phyloP scores from a whole-genome alignment of 2,329 filamentous ascomycete species.

The Penicillium sumatraense region DNA sequence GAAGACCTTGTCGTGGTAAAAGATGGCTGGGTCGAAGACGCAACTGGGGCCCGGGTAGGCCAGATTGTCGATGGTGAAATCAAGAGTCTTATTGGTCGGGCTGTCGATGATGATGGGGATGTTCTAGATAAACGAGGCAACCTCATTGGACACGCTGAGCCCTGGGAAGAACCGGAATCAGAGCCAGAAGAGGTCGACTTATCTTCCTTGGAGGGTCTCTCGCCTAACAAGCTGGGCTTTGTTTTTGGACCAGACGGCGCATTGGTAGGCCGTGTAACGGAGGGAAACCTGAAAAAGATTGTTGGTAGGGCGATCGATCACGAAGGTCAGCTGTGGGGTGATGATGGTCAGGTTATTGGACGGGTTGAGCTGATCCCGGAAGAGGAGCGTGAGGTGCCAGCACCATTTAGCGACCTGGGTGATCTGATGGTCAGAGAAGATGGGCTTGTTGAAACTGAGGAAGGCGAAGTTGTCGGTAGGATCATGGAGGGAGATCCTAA shows the following conservation, averaged over 20 bases:
- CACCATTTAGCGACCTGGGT: too few relatives aligned
- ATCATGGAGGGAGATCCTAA: constrained; percentile 63
- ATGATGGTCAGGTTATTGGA: too few relatives aligned
- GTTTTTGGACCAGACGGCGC: too few relatives aligned
- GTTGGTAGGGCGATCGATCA: too few relatives aligned
- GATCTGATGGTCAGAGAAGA: too few relatives aligned
- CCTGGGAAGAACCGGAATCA: background rate
- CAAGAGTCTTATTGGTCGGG: background rate
- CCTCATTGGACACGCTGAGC: background rate
- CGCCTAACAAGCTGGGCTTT: too few relatives aligned
- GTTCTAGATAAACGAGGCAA: constrained; percentile 1
- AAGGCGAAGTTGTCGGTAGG: constrained; percentile 43
- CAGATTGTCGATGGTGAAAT: background rate
- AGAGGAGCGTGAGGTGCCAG: too few relatives aligned
- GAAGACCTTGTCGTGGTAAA: constrained; percentile 50
- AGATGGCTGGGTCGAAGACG: constrained; percentile 52
- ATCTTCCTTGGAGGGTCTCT: too few relatives aligned
- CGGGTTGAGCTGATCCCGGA: too few relatives aligned
- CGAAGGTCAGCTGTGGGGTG: too few relatives aligned
- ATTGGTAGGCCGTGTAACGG: too few relatives aligned
- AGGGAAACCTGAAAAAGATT: too few relatives aligned
- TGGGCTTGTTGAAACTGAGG: constrained; percentile 4
- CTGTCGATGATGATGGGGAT: constrained; percentile 2
- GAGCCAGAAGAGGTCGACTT: background rate
- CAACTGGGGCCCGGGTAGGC: constrained; percentile 41